These are phyloP conservation scores for Yamadazyma olivae DNA, from an alignment of 805 yeast species.

Conservation along the genomic window DNA sequence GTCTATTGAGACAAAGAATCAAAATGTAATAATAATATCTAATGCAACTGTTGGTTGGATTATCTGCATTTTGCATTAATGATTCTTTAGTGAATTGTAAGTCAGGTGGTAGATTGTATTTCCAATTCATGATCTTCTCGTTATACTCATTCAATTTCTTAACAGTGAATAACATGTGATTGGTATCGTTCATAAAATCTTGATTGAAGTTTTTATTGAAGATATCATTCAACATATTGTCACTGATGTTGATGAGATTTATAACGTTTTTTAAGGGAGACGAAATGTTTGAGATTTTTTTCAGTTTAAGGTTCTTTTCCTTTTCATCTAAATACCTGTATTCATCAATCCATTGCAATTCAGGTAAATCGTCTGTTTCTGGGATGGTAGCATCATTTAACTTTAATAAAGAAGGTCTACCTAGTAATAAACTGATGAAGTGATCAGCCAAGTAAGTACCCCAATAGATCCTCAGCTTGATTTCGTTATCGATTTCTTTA, in stretches of 20 bases:
- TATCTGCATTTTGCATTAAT: conserved; percentile 42
- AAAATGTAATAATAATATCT: conserved; percentile 59
- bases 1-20: conserved; percentile 56
- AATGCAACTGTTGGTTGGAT: conserved; percentile 52
- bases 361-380: conserved; percentile 57
- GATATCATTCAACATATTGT: conserved; percentile 42
- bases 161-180: conserved; percentile 38
- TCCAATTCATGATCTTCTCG: conserved; percentile 51
- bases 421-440: conserved; percentile 55
- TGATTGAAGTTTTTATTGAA: conserved; percentile 37
- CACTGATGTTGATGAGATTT: conserved; percentile 41
- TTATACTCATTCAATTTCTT: conserved; percentile 45
- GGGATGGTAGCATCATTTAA: conserved; percentile 58
- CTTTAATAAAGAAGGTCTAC: conserved; percentile 55
- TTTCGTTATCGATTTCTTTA: conserved; percentile 48
- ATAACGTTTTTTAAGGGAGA: conserved; percentile 43
- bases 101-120: conserved; percentile 44
- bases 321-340: conserved; percentile 38
- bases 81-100: conserved; percentile 46
- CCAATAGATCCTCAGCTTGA: conserved; percentile 63
- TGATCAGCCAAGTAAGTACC: conserved; percentile 66
- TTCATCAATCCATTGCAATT: conserved; percentile 60
- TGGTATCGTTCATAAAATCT: conserved; percentile 28
- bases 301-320: conserved; percentile 14
- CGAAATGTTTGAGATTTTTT: conserved; percentile 34